Evolutionary conservation across 2,329 filamentous ascomycete species (phyloP).

Genomic region (Aspergillus fumigatiaffinis): DNA sequence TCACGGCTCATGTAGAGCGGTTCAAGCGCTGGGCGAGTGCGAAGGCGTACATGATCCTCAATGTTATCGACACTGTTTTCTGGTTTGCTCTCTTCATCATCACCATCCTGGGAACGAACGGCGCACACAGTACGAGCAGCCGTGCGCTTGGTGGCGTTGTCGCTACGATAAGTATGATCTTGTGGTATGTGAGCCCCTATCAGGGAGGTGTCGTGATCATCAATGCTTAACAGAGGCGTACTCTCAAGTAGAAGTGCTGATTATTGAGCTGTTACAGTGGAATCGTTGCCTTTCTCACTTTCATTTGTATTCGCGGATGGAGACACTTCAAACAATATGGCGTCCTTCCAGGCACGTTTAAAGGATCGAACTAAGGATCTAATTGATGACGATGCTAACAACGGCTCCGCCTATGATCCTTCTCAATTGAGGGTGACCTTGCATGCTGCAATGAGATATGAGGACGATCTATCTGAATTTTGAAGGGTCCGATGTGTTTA

Average conservation of each 20-base stretch:
- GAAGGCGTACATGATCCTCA: constrained; percentile 18
- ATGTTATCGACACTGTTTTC: constrained; percentile 22
- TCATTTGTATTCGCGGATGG: constrained; percentile 12
- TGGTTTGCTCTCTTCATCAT: constrained; percentile 24
- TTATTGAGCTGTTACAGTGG: background rate
- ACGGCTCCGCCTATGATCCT: background rate
- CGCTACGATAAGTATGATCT: constrained; percentile 7
- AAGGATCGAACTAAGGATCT: background rate
- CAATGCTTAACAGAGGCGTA: background rate
- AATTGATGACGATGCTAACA: background rate
- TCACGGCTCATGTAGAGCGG: constrained; percentile 12
- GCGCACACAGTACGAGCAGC: constrained; percentile 10
- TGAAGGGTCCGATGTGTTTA: background rate
- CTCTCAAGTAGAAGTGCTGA: background rate
- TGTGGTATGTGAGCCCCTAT: constrained; percentile 11
- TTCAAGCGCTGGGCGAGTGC: constrained; percentile 21
- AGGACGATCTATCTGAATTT: no score
- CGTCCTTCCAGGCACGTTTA: background rate
- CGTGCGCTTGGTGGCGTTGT: constrained; percentile 17
- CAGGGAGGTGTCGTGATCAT: background rate
- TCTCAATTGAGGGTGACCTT: background rate
- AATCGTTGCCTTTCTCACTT: constrained; percentile 10
- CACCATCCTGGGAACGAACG: constrained; percentile 14
- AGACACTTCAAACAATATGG: constrained; percentile 12
- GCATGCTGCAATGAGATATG: background rate